These are phyloP conservation scores for Trichopus zeylanicus DNA, from an alignment of 116 monocot genomes.

Conservation along the genomic window DNA sequence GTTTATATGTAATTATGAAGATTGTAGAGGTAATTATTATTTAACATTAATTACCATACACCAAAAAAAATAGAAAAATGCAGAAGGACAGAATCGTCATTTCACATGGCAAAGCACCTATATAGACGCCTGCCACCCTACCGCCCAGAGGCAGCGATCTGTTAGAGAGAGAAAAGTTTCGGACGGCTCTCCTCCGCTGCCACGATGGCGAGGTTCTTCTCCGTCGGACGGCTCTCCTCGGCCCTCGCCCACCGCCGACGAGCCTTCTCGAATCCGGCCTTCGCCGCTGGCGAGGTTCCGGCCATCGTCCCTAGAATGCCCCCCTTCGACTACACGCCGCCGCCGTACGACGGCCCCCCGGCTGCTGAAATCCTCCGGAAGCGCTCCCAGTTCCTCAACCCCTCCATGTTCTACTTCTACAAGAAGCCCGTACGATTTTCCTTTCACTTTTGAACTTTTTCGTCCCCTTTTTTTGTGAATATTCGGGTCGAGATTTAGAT, in stretches of 20 bases:
- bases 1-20: too few species aligned
- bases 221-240: conserved; percentile 16
- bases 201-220: conserved; percentile 17
- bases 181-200: background rate
- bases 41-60: background rate
- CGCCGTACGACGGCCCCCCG: conserved; percentile 66
- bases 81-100: background rate
- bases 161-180: background rate
- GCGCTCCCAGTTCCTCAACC: conserved; percentile 72
- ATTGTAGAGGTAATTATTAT: too few species aligned
- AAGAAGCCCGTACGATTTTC: conserved; percentile 49
- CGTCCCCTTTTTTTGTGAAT: background rate
- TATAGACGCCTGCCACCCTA: background rate
- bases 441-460: background rate
- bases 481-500: background rate
- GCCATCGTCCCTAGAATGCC: conserved; percentile 53
- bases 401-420: conserved; percentile 69
- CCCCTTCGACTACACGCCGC: conserved; percentile 64
- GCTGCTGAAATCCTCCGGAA: conserved; percentile 62
- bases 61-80: background rate
- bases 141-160: background rate
- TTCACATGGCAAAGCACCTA: background rate
- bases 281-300: conserved; percentile 2
- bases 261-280: background rate
- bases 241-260: background rate